These are phyloP conservation scores for Trichoderma sp. DNA, from an alignment of 2,329 filamentous ascomycete species.

Conservation along the genomic window DNA sequence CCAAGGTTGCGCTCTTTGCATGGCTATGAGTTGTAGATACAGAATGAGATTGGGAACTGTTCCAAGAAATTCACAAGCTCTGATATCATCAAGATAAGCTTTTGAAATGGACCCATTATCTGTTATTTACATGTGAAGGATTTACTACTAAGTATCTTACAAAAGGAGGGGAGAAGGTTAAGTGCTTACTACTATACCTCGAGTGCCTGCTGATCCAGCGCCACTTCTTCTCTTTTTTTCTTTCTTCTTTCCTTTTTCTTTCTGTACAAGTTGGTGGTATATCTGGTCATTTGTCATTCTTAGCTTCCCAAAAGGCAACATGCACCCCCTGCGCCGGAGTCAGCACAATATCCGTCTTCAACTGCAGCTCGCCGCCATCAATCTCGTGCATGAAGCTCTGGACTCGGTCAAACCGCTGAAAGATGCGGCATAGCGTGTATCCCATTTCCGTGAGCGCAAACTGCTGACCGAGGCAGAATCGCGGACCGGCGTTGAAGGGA, in stretches of 20 bases:
- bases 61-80: background rate
- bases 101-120: background rate
- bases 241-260: too few relatives aligned
- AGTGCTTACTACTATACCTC: background rate
- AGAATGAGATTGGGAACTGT: background rate
- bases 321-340: slow-evolving; percentile 58
- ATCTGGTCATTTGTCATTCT: slow-evolving; percentile 24
- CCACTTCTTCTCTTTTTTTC: background rate
- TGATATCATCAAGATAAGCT: background rate
- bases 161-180: background rate
- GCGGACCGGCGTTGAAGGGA: slow-evolving; percentile 70
- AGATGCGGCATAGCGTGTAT: slow-evolving; percentile 68
- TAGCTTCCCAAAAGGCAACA: slow-evolving; percentile 54
- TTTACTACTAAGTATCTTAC: background rate
- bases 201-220: background rate
- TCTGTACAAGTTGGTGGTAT: background rate
- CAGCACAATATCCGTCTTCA: slow-evolving; percentile 61
- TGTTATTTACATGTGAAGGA: background rate
- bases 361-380: slow-evolving; percentile 51
- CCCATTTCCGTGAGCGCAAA: slow-evolving; percentile 75
- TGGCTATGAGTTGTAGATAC: background rate
- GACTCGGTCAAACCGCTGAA: slow-evolving; percentile 68
- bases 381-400: slow-evolving; percentile 56
- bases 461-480: slow-evolving; percentile 75
- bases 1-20: background rate